phyloP scores from a whole-genome alignment of 2,329 filamentous ascomycete genomes.

The Didymella segeticola region DNA sequence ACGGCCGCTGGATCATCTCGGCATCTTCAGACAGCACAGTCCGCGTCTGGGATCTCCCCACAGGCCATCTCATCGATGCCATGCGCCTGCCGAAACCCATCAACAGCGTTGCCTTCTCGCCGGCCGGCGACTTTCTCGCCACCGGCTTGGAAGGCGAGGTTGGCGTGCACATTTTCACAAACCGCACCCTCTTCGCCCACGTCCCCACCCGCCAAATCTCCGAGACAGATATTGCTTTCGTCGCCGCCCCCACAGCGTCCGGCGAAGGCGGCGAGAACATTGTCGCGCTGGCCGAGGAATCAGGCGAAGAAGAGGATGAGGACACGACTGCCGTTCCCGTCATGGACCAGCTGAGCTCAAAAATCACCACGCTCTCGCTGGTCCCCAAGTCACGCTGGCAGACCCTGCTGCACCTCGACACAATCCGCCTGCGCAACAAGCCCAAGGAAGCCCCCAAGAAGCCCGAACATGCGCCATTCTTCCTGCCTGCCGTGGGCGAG shows the following conservation, averaged over 20 bases:
- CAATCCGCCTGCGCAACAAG: slow-evolving; percentile 91
- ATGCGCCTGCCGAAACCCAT: slow-evolving; percentile 81
- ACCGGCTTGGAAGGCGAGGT: slow-evolving; percentile 82
- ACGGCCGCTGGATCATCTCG: slow-evolving; percentile 92
- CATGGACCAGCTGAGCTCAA: slow-evolving; percentile 78
- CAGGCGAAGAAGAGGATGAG: slow-evolving; percentile 55
- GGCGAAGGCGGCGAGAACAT: slow-evolving; percentile 80
- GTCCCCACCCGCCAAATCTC: slow-evolving; percentile 85
- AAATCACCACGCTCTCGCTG: slow-evolving; percentile 87
- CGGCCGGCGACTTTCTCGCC: slow-evolving; percentile 91
- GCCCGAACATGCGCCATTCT: slow-evolving; percentile 95
- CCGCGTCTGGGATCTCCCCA: slow-evolving; percentile 93
- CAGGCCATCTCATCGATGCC: slow-evolving; percentile 92
- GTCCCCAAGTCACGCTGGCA: slow-evolving; percentile 94
- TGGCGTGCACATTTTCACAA: slow-evolving; percentile 95
- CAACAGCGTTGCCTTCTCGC: slow-evolving; percentile 85
- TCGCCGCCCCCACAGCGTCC: slow-evolving; percentile 75
- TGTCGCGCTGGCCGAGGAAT: slow-evolving; percentile 74
- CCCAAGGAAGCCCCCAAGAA: slow-evolving; percentile 89
- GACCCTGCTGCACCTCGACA: slow-evolving; percentile 87
- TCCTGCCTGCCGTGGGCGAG: slow-evolving; percentile 73
- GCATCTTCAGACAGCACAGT: slow-evolving; percentile 81
- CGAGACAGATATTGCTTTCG: slow-evolving; percentile 72
- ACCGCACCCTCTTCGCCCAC: slow-evolving; percentile 88
- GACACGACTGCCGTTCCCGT: slow-evolving; percentile 54